Evolutionary conservation across 352 stramenopile genomes (phyloP).

Genomic region (Plasmopara viticola): DNA sequence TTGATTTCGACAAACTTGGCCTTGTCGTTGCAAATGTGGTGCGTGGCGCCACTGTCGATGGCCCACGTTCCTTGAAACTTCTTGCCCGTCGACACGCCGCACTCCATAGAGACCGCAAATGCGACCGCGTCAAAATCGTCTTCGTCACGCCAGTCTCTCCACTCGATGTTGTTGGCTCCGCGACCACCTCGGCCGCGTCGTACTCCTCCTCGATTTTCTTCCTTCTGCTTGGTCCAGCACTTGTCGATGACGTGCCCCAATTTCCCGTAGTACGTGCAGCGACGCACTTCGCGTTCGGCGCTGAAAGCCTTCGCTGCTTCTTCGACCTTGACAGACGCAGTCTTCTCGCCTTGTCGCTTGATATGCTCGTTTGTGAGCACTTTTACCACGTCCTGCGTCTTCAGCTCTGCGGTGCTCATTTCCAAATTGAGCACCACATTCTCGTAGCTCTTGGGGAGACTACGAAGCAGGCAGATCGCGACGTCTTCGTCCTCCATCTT

Average conservation of each 20-base stretch:
- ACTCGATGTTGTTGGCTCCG: too few species aligned
- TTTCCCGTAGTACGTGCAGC: too few species aligned
- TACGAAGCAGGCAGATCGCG: conserved; percentile 1
- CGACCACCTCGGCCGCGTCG: not conserved
- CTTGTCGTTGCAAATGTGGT: not conserved
- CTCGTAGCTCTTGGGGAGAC: conserved; percentile 2
- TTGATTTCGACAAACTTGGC: not conserved
- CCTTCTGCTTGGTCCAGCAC: conserved; percentile 4
- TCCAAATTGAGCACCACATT: not conserved
- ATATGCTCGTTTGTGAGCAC: not conserved
- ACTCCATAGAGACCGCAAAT: not conserved
- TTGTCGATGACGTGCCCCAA: too few species aligned
- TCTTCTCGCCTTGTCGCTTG: not conserved
- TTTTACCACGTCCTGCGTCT: not conserved
- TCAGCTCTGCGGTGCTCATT: not conserved
- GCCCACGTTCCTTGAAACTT: not conserved
- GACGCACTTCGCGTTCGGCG: not conserved
- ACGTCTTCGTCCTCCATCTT: not conserved
- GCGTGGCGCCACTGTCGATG: not conserved
- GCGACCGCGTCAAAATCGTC: not conserved
- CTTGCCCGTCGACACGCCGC: not conserved
- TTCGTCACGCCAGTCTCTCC: not conserved
- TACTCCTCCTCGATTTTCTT: not conserved
- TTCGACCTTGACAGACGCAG: not conserved
- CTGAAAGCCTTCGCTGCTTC: not conserved